Percentiles rank a stretch among this genome's conserved stretches.
Conservation (phyloP, 306 rosid genomes). For the Begonia masoniana region DNA sequence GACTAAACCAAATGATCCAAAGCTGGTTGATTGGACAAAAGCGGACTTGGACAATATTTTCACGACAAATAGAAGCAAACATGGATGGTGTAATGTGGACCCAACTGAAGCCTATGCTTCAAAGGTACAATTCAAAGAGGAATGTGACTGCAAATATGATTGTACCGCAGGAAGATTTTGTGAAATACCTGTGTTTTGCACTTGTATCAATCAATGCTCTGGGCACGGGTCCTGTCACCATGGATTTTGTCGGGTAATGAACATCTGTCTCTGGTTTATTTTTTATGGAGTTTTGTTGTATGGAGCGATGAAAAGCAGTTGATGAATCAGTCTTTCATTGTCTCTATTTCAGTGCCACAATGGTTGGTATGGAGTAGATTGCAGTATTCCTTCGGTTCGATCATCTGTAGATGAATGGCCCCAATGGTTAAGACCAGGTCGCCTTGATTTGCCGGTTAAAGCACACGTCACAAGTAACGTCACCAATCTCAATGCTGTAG, state of each 20-base stretch:
- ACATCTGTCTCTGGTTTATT: conserved; percentile 1
- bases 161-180: conserved; percentile 63
- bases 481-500: conserved; percentile 39
- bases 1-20: conserved; percentile 54
- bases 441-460: conserved; percentile 42
- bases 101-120: conserved; percentile 71
- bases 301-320: too few species aligned
- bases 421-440: conserved; percentile 83
- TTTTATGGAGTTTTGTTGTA: too few species aligned
- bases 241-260: conserved; percentile 76
- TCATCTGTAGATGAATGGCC: conserved; percentile 83
- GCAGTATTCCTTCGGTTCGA: conserved; percentile 70
- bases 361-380: conserved; percentile 97
- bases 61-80: conserved; percentile 59
- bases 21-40: conserved; percentile 53
- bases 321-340: too few species aligned
- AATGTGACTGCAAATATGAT: conserved; percentile 86
- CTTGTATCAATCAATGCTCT: conserved; percentile 89
- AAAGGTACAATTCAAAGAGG: conserved; percentile 61
- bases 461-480: conserved; percentile 4
- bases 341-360: conserved; percentile 52
- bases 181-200: conserved; percentile 59
- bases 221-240: conserved; percentile 79
- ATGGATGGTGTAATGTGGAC: conserved; percentile 95
- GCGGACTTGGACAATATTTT: conserved; percentile 56